Percentiles rank a stretch among this genome's conserved stretches.
These are phyloP conservation scores for Nemania bipapillata DNA, from an alignment of 2,329 filamentous ascomycete species.

Conservation along the genomic window DNA sequence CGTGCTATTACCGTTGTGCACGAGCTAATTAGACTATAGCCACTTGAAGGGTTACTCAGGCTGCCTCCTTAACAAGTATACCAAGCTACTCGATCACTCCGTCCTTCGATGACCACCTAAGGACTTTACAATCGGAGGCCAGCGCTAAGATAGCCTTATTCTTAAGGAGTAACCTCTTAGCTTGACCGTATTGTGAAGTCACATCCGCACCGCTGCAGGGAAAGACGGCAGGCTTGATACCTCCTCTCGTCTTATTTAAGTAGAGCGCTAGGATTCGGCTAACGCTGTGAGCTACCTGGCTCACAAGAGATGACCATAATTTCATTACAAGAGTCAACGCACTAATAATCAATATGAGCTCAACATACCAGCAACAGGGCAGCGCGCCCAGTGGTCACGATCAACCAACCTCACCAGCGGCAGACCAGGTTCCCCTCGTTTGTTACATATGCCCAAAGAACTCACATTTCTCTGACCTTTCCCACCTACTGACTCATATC, in stretches of 20 bases:
- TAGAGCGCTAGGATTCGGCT: background rate
- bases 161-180: background rate
- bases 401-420: background rate
- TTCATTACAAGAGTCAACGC: background rate
- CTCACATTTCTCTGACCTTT: conserved; percentile 87
- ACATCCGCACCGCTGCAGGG: background rate
- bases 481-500: conserved; percentile 90
- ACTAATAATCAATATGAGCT: conserved; percentile 27
- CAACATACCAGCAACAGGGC: conserved; percentile 24
- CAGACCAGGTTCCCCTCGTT: conserved; percentile 69
- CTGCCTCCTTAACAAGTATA: background rate
- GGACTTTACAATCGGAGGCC: background rate
- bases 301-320: background rate
- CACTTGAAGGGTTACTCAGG: background rate
- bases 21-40: conserved; percentile 8
- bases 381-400: conserved; percentile 15
- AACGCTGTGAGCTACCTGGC: conserved; percentile 6
- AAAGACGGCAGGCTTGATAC: background rate
- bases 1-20: background rate
- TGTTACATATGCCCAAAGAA: conserved; percentile 86
- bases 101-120: background rate
- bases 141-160: background rate
- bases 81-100: background rate
- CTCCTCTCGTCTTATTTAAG: background rate
- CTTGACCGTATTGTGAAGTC: background rate